Evolutionary conservation across 768 basidiomycete species (phyloP).

Genomic region (Pleurotus tuoliensis): DNA sequence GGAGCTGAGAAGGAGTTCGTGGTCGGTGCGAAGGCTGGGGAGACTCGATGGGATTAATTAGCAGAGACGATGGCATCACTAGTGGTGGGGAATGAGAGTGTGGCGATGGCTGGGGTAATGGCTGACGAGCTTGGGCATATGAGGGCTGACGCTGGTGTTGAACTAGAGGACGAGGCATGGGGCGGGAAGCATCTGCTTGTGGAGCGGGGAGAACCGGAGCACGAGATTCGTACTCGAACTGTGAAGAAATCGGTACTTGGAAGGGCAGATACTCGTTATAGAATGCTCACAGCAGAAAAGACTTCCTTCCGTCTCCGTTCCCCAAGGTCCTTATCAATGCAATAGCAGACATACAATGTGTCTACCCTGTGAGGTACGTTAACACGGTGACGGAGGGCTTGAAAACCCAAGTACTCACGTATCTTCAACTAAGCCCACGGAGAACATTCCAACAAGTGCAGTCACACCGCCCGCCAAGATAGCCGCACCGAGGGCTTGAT

Average conservation of each 20-base stretch:
- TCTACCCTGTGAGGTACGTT: slow-evolving; percentile 30
- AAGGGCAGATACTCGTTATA: not conserved
- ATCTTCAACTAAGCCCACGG: slow-evolving; percentile 78
- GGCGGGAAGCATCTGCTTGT: slow-evolving; percentile 6
- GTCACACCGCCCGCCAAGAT: slow-evolving; percentile 77
- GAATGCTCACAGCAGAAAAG: slow-evolving; percentile 31
- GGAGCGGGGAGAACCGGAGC: slow-evolving; percentile 11
- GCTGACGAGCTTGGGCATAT: slow-evolving; percentile 13
- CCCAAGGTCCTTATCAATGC: slow-evolving; percentile 43
- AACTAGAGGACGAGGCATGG: slow-evolving; percentile 8
- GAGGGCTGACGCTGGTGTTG: slow-evolving; percentile 8
- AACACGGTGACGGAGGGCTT: not conserved
- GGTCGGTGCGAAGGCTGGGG: slow-evolving; percentile 1
- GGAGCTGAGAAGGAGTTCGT: not conserved
- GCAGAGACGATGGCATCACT: not conserved
- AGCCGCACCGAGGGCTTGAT: slow-evolving; percentile 71
- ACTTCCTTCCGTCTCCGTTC: slow-evolving; percentile 38
- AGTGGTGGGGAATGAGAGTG: slow-evolving; percentile 4
- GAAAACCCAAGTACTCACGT: slow-evolving; percentile 26
- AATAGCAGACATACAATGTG: slow-evolving; percentile 45
- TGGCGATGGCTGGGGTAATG: slow-evolving; percentile 14
- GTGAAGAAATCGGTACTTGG: not conserved
- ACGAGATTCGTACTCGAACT: slow-evolving; percentile 31
- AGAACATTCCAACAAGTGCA: slow-evolving; percentile 78
- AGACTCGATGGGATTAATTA: slow-evolving; percentile 13